Conservation (phyloP, 306 rosid species). For the Cucurbita moschata region DNA sequence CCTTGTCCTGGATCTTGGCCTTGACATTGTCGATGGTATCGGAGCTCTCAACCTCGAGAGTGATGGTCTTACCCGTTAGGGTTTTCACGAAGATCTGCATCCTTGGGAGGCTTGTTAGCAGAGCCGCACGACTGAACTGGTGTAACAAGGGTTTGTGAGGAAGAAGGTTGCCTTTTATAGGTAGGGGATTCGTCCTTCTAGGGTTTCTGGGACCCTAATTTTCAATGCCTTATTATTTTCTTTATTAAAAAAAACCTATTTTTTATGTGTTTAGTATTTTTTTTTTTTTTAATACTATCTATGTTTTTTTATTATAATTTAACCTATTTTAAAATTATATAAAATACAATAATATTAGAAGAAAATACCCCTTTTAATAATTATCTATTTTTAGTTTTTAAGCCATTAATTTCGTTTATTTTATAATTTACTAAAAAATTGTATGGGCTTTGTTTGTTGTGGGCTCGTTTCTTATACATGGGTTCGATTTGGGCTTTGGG, state of each 20-base stretch:
- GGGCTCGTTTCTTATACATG: no score
- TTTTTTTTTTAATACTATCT: no score
- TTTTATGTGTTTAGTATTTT: no score
- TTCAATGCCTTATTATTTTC: background rate
- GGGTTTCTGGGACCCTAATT: background rate
- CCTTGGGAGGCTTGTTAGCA: background rate
- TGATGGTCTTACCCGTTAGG: slow-evolving; percentile 86
- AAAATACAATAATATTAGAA: no score
- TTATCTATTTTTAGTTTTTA: no score
- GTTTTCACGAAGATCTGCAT: slow-evolving; percentile 98
- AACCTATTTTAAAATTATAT: no score
- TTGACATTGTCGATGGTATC: slow-evolving; percentile 90
- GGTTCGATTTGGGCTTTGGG: background rate
- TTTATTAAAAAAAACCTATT: no score
- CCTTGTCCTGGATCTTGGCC: slow-evolving; percentile 92
- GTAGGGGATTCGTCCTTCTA: background rate
- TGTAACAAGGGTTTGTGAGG: background rate
- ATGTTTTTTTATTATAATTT: no score
- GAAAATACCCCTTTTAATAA: no score
- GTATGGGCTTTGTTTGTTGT: background rate
- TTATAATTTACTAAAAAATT: no score
- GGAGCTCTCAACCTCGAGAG: slow-evolving; percentile 85
- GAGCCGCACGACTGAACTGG: background rate
- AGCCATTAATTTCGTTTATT: no score
- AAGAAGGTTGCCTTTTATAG: background rate